phyloP scores from a whole-genome alignment of 352 stramenopile genomes.

The Pythium rhizo-oryzae region DNA sequence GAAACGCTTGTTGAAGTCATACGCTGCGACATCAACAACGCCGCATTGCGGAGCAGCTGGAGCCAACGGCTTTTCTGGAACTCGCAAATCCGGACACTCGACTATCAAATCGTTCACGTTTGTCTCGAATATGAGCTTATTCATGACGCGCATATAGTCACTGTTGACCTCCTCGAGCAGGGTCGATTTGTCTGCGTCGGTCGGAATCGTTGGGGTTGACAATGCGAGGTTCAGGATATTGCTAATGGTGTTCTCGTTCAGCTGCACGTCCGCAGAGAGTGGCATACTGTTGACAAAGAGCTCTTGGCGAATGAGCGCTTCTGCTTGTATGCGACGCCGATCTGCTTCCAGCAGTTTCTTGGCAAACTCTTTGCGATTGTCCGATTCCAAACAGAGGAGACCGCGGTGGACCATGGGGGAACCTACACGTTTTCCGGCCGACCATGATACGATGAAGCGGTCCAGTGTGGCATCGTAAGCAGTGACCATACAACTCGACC shows the following conservation, averaged over 20 bases:
- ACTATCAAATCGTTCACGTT: slow-evolving; percentile 59
- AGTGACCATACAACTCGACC: slow-evolving; percentile 79
- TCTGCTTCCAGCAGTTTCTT: slow-evolving; percentile 43
- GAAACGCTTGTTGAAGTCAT: slow-evolving; percentile 78
- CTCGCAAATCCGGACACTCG: slow-evolving; percentile 59
- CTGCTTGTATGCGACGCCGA: slow-evolving; percentile 55
- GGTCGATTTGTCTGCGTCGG: slow-evolving; percentile 54
- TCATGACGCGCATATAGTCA: slow-evolving; percentile 94
- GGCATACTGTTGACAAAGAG: slow-evolving; percentile 83
- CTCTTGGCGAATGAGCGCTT: slow-evolving; percentile 59
- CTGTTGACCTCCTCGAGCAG: slow-evolving; percentile 91
- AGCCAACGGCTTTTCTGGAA: slow-evolving; percentile 33
- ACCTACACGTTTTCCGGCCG: slow-evolving; percentile 71
- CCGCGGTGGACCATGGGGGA: slow-evolving; percentile 62
- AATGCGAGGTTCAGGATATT: slow-evolving; percentile 76
- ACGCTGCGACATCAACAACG: slow-evolving; percentile 51
- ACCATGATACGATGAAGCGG: slow-evolving; percentile 76
- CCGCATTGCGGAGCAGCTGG: slow-evolving; percentile 47
- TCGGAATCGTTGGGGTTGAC: slow-evolving; percentile 52
- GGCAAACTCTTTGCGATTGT: slow-evolving; percentile 52
- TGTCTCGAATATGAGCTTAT: slow-evolving; percentile 90
- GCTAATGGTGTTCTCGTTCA: slow-evolving; percentile 68
- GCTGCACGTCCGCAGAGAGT: slow-evolving; percentile 59
- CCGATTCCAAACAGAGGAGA: slow-evolving; percentile 66
- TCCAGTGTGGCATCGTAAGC: slow-evolving; percentile 49